A percentile compares a stretch with the other conserved stretches of the same genome.
Conservation (phyloP, 2,329 filamentous ascomycete genomes). For the Fusarium beomiforme region DNA sequence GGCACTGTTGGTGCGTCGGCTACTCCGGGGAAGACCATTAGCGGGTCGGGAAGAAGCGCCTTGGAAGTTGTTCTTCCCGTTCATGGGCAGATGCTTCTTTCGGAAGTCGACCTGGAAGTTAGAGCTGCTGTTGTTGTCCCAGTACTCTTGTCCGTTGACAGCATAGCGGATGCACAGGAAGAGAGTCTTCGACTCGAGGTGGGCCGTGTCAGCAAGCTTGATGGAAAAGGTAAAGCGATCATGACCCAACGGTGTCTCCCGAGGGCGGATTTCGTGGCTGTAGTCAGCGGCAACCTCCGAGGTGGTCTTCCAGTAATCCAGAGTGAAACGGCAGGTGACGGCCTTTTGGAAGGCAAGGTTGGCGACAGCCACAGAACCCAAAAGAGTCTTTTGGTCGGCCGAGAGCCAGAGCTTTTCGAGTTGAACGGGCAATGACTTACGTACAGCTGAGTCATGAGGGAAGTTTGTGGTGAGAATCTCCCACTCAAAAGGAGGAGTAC, state of each 20-base stretch:
- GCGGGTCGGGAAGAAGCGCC: conserved; percentile 61
- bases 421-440: conserved; percentile 74
- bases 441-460: conserved; percentile 63
- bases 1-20: conserved; percentile 58
- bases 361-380: conserved; percentile 84
- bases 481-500: conserved; percentile 76
- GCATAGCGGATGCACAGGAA: conserved; percentile 91
- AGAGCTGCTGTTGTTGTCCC: conserved; percentile 89
- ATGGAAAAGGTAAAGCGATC: conserved; percentile 96
- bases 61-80: conserved; percentile 64
- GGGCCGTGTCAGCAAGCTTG: conserved; percentile 88
- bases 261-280: conserved; percentile 78
- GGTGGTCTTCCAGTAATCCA: conserved; percentile 98
- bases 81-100: conserved; percentile 76
- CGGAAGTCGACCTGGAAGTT: conserved; percentile 97
- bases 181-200: conserved; percentile 91
- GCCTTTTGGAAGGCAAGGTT: conserved; percentile 91
- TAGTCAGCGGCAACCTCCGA: conserved; percentile 94
- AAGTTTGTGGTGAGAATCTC: conserved; percentile 89
- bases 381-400: conserved; percentile 83
- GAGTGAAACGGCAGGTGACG: conserved; percentile 92
- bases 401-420: conserved; percentile 90
- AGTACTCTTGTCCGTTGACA: conserved; percentile 85
- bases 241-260: conserved; percentile 71
- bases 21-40: conserved; percentile 73